A percentile compares a stretch with the other conserved stretches of the same genome.
Evolutionary conservation across 352 stramenopile species (phyloP).

Genomic region (Phytophthora syringae): DNA sequence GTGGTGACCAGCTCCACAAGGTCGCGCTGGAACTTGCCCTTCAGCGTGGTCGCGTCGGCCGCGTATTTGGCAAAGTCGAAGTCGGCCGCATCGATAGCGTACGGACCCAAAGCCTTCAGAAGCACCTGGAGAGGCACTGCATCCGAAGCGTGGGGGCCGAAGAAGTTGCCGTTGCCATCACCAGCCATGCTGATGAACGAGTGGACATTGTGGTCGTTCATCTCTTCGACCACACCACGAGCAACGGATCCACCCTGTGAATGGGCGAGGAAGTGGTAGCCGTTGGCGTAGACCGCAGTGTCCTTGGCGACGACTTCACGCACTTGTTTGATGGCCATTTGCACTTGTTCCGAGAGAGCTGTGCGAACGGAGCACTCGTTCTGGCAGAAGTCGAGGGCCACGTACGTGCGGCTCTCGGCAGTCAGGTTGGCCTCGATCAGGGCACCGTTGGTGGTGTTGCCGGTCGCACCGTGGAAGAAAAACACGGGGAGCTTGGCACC

Average conservation of each 20-base stretch:
- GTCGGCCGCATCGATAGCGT: slow-evolving; percentile 32
- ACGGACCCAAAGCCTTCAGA: slow-evolving; percentile 42
- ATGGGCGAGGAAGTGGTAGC: slow-evolving; percentile 63
- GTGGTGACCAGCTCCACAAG: slow-evolving; percentile 40
- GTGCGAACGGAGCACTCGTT: slow-evolving; percentile 42
- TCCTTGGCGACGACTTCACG: slow-evolving; percentile 38
- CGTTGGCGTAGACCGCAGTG: slow-evolving; percentile 35
- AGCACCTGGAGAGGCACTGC: slow-evolving; percentile 44
- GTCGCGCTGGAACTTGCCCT: slow-evolving; percentile 53
- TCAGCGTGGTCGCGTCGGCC: slow-evolving; percentile 30
- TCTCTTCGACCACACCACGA: too few species aligned
- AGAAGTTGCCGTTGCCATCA: slow-evolving; percentile 60
- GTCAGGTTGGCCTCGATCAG: slow-evolving; percentile 46
- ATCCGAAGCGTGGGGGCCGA: slow-evolving; percentile 49
- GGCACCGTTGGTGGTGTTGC: slow-evolving; percentile 36
- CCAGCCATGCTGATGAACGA: slow-evolving; percentile 60
- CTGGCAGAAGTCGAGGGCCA: slow-evolving; percentile 52
- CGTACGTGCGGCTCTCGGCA: slow-evolving; percentile 43
- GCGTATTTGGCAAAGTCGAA: slow-evolving; percentile 56
- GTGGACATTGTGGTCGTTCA: slow-evolving; percentile 62
- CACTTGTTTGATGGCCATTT: slow-evolving; percentile 55
- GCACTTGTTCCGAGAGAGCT: slow-evolving; percentile 43
- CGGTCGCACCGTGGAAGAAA: slow-evolving; percentile 60
- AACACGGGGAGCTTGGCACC: slow-evolving; percentile 45
- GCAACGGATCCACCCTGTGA: slow-evolving; percentile 54